Evolutionary conservation across 768 basidiomycete species (phyloP).

Genomic region (Russula dissimulans): DNA sequence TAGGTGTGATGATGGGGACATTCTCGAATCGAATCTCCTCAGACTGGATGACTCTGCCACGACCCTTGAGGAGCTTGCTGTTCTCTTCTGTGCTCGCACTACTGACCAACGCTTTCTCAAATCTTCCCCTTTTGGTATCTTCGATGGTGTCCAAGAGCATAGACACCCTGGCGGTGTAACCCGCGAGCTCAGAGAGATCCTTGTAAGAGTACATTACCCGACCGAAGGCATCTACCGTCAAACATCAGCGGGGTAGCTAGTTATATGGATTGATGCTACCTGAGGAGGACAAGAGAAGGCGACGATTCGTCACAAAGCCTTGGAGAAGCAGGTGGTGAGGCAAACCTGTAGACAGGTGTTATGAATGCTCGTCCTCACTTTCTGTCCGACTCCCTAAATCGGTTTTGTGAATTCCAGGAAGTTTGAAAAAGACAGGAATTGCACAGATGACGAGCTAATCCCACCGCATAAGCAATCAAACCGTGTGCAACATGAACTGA

Average conservation of each 20-base stretch:
- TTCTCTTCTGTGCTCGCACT: conserved; percentile 67
- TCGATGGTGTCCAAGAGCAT: conserved; percentile 85
- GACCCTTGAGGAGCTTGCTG: conserved; percentile 60
- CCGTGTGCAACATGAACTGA: not conserved
- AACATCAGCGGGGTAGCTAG: not conserved
- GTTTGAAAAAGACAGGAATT: conserved; percentile 84
- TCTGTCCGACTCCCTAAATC: conserved; percentile 88
- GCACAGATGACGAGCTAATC: conserved; percentile 63
- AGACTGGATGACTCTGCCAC: conserved; percentile 72
- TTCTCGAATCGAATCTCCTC: conserved; percentile 88
- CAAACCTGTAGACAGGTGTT: not conserved
- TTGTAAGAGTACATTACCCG: conserved; percentile 97
- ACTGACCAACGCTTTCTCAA: conserved; percentile 80
- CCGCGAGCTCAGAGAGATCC: conserved; percentile 90
- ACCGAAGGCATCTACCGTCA: conserved; percentile 72
- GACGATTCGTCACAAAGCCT: conserved; percentile 97
- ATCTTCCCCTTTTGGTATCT: conserved; percentile 75
- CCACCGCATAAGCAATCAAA: not conserved
- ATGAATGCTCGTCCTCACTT: conserved; percentile 52
- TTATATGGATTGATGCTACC: conserved; percentile 32
- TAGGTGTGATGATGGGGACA: conserved; percentile 94
- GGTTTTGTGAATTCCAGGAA: conserved; percentile 54
- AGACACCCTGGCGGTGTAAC: conserved; percentile 88
- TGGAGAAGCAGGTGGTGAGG: not conserved
- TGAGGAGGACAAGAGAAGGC: conserved; percentile 79